Evolutionary conservation across 768 basidiomycete species (phyloP).

Genomic region (Kwoniella mangroviensis): DNA sequence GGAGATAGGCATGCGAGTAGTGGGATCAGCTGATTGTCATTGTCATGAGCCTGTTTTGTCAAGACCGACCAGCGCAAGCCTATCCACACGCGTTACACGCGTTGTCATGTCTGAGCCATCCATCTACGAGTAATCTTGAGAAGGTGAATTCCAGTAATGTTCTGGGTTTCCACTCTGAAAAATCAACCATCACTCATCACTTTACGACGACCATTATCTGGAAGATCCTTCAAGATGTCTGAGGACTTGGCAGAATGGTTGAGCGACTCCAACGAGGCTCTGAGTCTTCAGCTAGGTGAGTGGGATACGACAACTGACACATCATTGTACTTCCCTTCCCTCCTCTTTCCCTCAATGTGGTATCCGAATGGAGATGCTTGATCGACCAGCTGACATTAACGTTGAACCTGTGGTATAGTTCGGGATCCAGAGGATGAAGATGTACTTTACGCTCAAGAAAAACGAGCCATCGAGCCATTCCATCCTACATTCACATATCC

Average conservation of each 20-base stretch:
- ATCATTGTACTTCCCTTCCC: background rate
- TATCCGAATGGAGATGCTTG: background rate
- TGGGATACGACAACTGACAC: slow-evolving; percentile 13
- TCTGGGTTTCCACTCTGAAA: background rate
- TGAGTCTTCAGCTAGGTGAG: slow-evolving; percentile 75
- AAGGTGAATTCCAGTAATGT: background rate
- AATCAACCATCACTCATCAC: background rate
- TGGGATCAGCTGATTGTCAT: no score
- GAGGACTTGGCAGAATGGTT: slow-evolving; percentile 69
- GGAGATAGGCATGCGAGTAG: no score
- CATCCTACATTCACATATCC: slow-evolving; percentile 93
- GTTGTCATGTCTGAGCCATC: background rate
- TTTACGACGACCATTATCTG: background rate
- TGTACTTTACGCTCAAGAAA: slow-evolving; percentile 65
- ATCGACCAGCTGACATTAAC: background rate
- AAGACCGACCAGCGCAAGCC: no score
- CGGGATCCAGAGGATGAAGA: slow-evolving; percentile 72
- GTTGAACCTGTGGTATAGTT: slow-evolving; percentile 60
- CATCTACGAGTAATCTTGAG: background rate
- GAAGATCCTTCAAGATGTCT: slow-evolving; percentile 25
- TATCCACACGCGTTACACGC: slow-evolving; percentile 4
- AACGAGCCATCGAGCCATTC: slow-evolving; percentile 66
- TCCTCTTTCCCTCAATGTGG: background rate
- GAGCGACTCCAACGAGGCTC: slow-evolving; percentile 74
- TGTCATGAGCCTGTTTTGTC: no score